These are phyloP conservation scores for Elsinoe ampelina DNA, from an alignment of 2,329 filamentous ascomycete genomes.

Conservation along the genomic window DNA sequence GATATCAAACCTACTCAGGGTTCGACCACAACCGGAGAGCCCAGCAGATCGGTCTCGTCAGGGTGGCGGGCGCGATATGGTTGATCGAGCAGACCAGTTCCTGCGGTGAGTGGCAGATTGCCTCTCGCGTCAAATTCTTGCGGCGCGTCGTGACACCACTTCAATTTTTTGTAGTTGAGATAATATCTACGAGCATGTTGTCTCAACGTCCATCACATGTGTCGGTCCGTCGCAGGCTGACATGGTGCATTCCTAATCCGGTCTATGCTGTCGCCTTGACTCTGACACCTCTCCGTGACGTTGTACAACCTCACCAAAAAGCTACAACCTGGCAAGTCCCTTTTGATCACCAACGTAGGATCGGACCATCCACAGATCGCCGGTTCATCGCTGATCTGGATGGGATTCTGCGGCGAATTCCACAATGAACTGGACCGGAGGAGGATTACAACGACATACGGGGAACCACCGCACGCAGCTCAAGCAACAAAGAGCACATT, in stretches of 20 bases:
- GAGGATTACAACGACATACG: slow-evolving; percentile 30
- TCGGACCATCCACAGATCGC: not conserved
- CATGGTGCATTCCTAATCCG: not conserved
- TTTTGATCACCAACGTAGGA: not conserved
- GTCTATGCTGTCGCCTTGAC: not conserved
- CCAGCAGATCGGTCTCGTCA: slow-evolving; percentile 1
- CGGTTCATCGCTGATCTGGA: not conserved
- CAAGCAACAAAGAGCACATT: slow-evolving; percentile 39
- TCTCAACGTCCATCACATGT: not conserved
- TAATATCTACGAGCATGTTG: no score
- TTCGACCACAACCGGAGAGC: not conserved
- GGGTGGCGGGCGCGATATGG: not conserved
- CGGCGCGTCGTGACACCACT: not conserved
- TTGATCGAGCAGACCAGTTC: no score
- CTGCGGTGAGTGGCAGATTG: not conserved
- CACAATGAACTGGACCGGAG: slow-evolving; percentile 43
- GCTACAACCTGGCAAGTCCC: not conserved
- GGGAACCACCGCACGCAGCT: slow-evolving; percentile 29
- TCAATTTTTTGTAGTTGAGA: not conserved
- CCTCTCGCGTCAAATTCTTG: not conserved
- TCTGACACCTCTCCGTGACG: not conserved
- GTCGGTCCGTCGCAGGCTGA: not conserved
- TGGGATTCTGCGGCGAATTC: not conserved
- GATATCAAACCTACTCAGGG: not conserved
- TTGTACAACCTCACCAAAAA: not conserved